Conservation (phyloP, 2,329 filamentous ascomycete species). For the Chrysoporthe deuterocubensis region DNA sequence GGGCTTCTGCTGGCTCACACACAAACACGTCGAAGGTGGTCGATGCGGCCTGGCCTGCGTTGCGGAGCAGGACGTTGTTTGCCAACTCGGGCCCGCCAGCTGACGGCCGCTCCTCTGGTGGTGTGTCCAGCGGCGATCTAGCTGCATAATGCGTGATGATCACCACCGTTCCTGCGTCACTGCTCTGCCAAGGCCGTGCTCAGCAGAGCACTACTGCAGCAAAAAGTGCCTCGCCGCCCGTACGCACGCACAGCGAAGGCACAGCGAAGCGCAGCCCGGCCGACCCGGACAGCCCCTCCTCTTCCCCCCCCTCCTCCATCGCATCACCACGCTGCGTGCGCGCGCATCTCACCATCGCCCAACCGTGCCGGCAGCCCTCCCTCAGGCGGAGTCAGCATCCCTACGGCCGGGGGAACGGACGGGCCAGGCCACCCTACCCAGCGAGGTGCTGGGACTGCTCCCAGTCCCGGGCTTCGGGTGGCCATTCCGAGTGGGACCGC, state of each 20-base stretch:
- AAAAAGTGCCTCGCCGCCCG: not conserved
- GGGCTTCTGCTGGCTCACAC: not conserved
- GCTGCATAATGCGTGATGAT: not conserved
- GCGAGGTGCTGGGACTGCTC: slow-evolving; percentile 29
- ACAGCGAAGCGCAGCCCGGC: not conserved
- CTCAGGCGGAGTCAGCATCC: slow-evolving; percentile 5
- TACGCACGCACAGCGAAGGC: too few species aligned
- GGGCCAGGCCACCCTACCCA: slow-evolving; percentile 1
- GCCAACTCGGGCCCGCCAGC: not conserved
- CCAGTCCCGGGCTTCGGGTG: slow-evolving; percentile 29
- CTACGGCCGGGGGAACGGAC: not conserved
- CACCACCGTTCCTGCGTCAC: slow-evolving; percentile 12
- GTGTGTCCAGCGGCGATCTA: not conserved
- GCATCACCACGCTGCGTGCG: not conserved
- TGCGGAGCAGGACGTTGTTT: too few species aligned
- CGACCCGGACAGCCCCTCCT: too few species aligned
- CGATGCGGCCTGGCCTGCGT: too few species aligned
- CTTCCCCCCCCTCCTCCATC: not conserved
- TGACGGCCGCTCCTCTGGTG: not conserved
- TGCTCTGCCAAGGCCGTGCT: not conserved
- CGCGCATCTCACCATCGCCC: not conserved
- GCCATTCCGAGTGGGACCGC: slow-evolving; percentile 25
- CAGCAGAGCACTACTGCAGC: not conserved
- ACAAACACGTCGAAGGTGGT: not conserved
- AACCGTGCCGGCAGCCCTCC: not conserved